Conservation (phyloP, 192 early-diverging fungal species). For the Backusella psychrophila region DNA sequence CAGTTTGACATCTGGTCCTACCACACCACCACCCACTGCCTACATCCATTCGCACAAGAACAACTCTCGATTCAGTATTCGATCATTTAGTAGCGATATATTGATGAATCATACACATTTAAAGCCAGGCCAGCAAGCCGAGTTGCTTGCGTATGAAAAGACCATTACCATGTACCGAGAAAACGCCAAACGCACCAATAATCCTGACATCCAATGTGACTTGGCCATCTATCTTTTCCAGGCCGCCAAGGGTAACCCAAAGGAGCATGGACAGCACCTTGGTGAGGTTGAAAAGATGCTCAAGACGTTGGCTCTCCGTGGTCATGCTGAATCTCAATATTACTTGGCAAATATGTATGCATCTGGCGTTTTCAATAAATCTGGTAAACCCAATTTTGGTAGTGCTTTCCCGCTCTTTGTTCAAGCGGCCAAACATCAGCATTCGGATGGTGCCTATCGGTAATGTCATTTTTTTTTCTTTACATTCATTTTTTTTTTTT, state of each 20-base stretch:
- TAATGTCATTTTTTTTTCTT: slow-evolving; percentile 1
- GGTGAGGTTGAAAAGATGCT: slow-evolving; percentile 63
- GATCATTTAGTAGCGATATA: background rate
- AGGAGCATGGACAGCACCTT: slow-evolving; percentile 36
- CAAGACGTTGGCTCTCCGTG: slow-evolving; percentile 46
- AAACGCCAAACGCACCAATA: slow-evolving; percentile 59
- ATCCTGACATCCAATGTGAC: slow-evolving; percentile 54
- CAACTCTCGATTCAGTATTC: background rate
- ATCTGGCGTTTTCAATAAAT: slow-evolving; percentile 51
- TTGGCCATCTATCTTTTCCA: slow-evolving; percentile 62
- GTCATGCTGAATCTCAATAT: slow-evolving; percentile 62
- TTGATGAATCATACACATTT: slow-evolving; percentile 50
- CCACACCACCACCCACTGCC: background rate
- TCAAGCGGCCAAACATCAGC: slow-evolving; percentile 62
- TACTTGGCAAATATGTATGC: slow-evolving; percentile 64
- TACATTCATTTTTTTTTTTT: background rate
- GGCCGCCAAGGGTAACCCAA: slow-evolving; percentile 38
- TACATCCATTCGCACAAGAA: background rate
- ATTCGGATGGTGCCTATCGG: slow-evolving; percentile 59
- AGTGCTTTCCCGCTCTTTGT: slow-evolving; percentile 63
- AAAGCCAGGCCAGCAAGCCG: slow-evolving; percentile 52
- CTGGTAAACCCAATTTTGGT: slow-evolving; percentile 55
- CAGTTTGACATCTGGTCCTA: background rate
- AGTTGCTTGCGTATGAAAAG: slow-evolving; percentile 47
- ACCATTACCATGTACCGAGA: slow-evolving; percentile 55